These are phyloP conservation scores for Phytophthora syringae DNA, from an alignment of 352 stramenopile genomes.

Conservation along the genomic window DNA sequence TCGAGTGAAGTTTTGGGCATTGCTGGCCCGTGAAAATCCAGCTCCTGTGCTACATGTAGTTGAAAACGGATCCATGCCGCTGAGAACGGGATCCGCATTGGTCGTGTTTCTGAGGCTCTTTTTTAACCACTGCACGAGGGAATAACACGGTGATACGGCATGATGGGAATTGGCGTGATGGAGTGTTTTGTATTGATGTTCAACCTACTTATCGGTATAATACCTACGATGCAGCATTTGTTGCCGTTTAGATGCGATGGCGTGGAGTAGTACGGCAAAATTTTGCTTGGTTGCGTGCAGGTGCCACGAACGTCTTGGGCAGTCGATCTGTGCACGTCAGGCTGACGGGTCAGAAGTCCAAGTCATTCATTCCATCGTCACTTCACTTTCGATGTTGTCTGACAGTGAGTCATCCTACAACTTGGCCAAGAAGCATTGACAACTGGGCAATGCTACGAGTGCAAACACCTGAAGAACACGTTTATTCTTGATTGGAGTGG, in stretches of 20 bases:
- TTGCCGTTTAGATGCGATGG: neutral
- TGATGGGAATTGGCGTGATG: neutral
- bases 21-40: slow-evolving; percentile 30
- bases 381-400: neutral
- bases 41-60: neutral
- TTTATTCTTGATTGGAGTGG: too few species aligned
- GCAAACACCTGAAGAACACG: too few species aligned
- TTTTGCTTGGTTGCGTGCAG: slow-evolving; percentile 19
- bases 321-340: slow-evolving; percentile 17
- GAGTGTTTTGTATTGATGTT: neutral
- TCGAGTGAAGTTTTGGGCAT: slow-evolving; percentile 29
- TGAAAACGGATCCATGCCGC: slow-evolving; percentile 7
- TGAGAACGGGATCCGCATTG: neutral
- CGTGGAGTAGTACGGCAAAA: slow-evolving; percentile 11
- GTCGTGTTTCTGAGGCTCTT: slow-evolving; percentile 13
- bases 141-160: slow-evolving; percentile 1
- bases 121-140: slow-evolving; percentile 3
- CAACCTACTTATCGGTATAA: neutral
- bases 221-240: slow-evolving; percentile 2
- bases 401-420: slow-evolving; percentile 10
- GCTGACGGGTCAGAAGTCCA: neutral
- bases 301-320: slow-evolving; percentile 7
- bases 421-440: too few species aligned
- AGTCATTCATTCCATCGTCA: neutral
- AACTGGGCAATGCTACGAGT: slow-evolving; percentile 20